A percentile compares a stretch with the other conserved stretches of the same genome.
Evolutionary conservation across 2,329 filamentous ascomycete species (phyloP).

Genomic region (Diaporthe nobilis): DNA sequence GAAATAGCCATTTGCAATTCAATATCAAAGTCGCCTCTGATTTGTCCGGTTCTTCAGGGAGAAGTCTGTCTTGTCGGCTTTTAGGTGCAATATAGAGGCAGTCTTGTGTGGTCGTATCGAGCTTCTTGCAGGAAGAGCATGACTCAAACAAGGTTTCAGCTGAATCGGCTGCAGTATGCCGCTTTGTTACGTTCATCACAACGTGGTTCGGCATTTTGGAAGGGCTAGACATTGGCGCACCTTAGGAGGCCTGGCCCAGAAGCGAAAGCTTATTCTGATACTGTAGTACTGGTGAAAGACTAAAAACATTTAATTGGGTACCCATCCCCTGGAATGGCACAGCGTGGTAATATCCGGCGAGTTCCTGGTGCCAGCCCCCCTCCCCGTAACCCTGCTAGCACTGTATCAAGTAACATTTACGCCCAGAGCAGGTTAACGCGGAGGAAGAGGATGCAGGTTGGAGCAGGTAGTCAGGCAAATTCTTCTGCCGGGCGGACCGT

Average conservation of each 20-base stretch:
- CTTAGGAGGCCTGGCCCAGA: not conserved
- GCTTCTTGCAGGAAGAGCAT: not conserved
- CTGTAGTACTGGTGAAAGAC: conserved; percentile 1
- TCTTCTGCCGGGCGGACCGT: conserved; percentile 6
- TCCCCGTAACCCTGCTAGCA: conserved; percentile 14
- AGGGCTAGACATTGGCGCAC: not conserved
- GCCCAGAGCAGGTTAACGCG: not conserved
- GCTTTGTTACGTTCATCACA: conserved; percentile 10
- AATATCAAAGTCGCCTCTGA: not conserved
- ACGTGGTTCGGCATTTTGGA: conserved; percentile 1
- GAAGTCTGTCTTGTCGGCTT: not conserved
- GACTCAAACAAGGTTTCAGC: conserved; percentile 20
- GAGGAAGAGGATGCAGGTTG: not conserved
- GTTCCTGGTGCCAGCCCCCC: not conserved
- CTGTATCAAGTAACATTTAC: not conserved
- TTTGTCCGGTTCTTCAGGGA: not conserved
- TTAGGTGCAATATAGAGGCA: not conserved
- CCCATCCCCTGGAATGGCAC: conserved; percentile 7
- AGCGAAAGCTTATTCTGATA: conserved; percentile 19
- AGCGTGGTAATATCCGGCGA: not conserved
- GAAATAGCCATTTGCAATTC: not conserved
- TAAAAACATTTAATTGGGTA: conserved; percentile 17
- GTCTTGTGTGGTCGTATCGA: not conserved
- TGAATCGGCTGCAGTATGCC: not conserved
- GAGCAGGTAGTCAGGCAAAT: not conserved